phyloP scores from a whole-genome alignment of 2,329 filamentous ascomycete species.

The Pseudogymnoascus sp. region DNA sequence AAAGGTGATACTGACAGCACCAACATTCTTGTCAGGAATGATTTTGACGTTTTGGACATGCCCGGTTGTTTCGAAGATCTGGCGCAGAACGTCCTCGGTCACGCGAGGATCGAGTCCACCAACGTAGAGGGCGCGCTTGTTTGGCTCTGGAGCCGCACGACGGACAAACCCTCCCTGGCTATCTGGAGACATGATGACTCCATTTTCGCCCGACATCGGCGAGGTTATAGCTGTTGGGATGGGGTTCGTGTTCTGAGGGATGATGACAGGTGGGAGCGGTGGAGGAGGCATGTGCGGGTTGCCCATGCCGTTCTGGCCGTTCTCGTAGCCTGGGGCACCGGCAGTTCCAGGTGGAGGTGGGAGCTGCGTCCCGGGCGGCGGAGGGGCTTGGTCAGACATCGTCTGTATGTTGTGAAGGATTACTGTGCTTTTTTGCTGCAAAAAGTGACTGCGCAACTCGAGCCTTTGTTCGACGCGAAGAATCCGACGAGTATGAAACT shows the following conservation, averaged over 20 bases:
- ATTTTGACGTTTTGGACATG: constrained; percentile 99
- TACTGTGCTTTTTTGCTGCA: background rate
- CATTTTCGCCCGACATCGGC: constrained; percentile 62
- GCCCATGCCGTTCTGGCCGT: constrained; percentile 61
- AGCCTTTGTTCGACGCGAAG: background rate
- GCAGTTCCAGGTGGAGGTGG: constrained; percentile 58
- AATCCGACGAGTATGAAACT: constrained; percentile 9
- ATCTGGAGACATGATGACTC: constrained; percentile 72
- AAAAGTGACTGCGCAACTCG: constrained; percentile 4
- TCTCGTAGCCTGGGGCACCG: constrained; percentile 70
- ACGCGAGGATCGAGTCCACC: constrained; percentile 91
- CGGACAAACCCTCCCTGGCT: constrained; percentile 73
- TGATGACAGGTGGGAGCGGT: constrained; percentile 72
- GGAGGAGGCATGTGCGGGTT: constrained; percentile 82
- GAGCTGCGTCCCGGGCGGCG: constrained; percentile 54
- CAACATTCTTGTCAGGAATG: constrained; percentile 98
- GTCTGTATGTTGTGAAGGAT: constrained; percentile 13
- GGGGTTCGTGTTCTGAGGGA: constrained; percentile 92
- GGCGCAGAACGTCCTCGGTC: constrained; percentile 89
- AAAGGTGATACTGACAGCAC: constrained; percentile 38
- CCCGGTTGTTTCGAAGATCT: constrained; percentile 97
- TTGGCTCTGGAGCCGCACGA: constrained; percentile 90
- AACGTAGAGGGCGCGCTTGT: constrained; percentile 95
- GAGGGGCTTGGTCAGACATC: constrained; percentile 72
- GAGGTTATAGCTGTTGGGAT: constrained; percentile 90